Percentiles rank a stretch among this genome's conserved stretches.
These are phyloP conservation scores for Gracilaria gracilis DNA, from an alignment of 23 red algal genomes.

Conservation along the genomic window DNA sequence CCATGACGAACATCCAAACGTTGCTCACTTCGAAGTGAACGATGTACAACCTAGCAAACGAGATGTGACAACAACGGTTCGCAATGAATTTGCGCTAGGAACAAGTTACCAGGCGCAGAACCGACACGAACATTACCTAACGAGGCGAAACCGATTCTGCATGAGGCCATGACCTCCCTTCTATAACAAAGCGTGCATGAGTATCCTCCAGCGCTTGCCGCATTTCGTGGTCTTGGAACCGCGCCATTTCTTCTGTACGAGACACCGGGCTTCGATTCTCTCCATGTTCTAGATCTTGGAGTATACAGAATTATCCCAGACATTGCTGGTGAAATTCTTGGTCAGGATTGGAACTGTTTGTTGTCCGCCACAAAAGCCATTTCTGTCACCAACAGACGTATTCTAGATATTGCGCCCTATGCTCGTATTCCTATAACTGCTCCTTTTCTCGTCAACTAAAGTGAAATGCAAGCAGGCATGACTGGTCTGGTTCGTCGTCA, in stretches of 20 bases:
- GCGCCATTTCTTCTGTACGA: not conserved
- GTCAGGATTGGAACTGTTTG: not conserved
- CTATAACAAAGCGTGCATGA: not conserved
- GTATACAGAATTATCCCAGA: not conserved
- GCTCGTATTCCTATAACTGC: not conserved
- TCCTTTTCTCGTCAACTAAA: not conserved
- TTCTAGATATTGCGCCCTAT: not conserved
- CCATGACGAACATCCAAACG: not conserved
- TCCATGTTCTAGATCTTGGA: conserved; percentile 4
- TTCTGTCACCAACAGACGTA: not conserved
- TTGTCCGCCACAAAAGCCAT: not conserved
- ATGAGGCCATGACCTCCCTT: not conserved
- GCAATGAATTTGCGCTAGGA: not conserved
- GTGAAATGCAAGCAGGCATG: not conserved
- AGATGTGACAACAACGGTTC: not conserved
- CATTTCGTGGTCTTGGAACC: not conserved
- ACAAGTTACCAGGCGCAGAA: not conserved
- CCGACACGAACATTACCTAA: not conserved
- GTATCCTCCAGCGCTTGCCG: not conserved
- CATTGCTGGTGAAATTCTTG: not conserved
- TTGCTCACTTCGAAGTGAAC: not conserved
- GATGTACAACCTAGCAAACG: not conserved
- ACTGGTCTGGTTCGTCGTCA: not conserved
- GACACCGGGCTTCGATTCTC: not conserved
- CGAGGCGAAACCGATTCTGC: not conserved